These are phyloP conservation scores for Alnus rubra DNA, from an alignment of 306 rosid genomes.

Conservation along the genomic window DNA sequence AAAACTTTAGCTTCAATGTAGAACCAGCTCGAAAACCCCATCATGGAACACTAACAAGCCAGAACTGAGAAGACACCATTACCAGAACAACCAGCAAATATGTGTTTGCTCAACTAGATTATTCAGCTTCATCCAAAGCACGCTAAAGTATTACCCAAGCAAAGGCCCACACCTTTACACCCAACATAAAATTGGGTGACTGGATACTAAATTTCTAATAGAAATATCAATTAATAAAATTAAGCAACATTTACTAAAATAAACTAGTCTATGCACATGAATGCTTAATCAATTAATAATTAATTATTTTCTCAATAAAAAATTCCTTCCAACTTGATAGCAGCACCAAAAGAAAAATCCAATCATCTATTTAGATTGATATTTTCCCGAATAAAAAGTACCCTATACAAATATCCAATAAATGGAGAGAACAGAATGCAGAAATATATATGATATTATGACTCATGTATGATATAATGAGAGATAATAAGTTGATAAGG, in stretches of 20 bases:
- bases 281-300: background rate
- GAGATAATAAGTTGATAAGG: background rate
- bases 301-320: background rate
- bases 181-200: background rate
- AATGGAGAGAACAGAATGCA: background rate
- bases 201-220: background rate
- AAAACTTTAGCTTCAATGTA: too few relatives aligned
- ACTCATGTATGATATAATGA: background rate
- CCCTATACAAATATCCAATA: slow-evolving; percentile 10
- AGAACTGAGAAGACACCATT: too few relatives aligned
- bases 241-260: background rate
- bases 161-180: background rate
- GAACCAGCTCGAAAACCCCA: too few relatives aligned
- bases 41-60: too few relatives aligned
- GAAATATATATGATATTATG: background rate
- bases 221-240: background rate
- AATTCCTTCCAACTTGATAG: slow-evolving; percentile 2
- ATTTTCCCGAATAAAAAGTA: background rate
- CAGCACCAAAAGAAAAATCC: background rate
- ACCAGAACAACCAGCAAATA: background rate
- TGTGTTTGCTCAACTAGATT: background rate
- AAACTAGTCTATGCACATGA: background rate
- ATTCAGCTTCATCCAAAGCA: background rate
- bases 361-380: background rate
- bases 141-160: background rate